These are phyloP conservation scores for Ganoderma lucidum DNA, from an alignment of 1,284 basidiomycete species.

Conservation along the genomic window DNA sequence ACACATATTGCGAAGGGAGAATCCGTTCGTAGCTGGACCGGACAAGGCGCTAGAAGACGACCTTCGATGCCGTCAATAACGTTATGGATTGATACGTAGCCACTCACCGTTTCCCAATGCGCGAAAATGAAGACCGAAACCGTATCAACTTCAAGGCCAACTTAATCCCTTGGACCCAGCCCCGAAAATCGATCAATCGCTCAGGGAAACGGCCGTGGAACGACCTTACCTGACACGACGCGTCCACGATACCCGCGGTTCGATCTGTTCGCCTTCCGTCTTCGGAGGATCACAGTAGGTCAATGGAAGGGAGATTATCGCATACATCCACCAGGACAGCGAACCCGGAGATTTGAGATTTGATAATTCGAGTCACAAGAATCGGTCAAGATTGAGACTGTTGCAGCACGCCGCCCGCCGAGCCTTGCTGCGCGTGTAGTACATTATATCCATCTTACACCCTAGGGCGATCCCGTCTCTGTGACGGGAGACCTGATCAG, in stretches of 20 bases:
- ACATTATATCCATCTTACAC: not conserved
- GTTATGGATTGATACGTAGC: not conserved
- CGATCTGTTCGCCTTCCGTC: not conserved
- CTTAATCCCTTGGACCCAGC: too few relatives aligned
- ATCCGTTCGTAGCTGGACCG: not conserved
- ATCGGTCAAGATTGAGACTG: not conserved
- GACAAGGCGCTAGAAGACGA: not conserved
- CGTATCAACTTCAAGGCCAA: not conserved
- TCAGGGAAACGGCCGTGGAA: not conserved
- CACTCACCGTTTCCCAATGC: not conserved
- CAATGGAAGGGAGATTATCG: too few relatives aligned
- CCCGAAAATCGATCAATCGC: not conserved
- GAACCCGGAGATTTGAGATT: too few relatives aligned
- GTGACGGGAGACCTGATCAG: not conserved
- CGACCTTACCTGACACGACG: not conserved
- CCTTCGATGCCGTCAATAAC: not conserved
- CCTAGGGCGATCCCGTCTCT: not conserved
- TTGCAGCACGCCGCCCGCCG: not conserved
- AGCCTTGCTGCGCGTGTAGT: not conserved
- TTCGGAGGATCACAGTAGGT: too few relatives aligned
- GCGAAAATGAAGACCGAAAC: not conserved
- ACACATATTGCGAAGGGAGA: not conserved
- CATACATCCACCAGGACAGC: too few relatives aligned
- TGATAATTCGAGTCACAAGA: too few relatives aligned
- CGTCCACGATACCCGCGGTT: not conserved